These are phyloP conservation scores for Xylona heveae DNA, from an alignment of 495 filamentous ascomycete species.

Conservation along the genomic window DNA sequence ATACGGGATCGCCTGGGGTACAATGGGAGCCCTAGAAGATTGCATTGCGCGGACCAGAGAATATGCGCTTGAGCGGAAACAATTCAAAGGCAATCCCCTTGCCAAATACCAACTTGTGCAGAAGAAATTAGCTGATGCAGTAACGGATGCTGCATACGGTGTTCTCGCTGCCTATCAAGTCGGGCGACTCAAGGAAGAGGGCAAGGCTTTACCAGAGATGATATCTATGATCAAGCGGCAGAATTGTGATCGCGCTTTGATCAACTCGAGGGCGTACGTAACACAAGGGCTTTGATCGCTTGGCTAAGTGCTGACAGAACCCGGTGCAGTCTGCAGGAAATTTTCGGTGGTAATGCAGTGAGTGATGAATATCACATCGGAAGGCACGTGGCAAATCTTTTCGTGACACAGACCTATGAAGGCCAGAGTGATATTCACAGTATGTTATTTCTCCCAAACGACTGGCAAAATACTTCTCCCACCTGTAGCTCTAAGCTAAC, in stretches of 20 bases:
- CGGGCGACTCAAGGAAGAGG: slow-evolving; percentile 79
- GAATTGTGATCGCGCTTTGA: slow-evolving; percentile 82
- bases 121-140: slow-evolving; percentile 88
- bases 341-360: slow-evolving; percentile 92
- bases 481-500: slow-evolving; percentile 11
- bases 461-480: too few relatives aligned
- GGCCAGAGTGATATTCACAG: slow-evolving; percentile 92
- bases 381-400: slow-evolving; percentile 86
- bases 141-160: slow-evolving; percentile 79
- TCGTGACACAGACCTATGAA: slow-evolving; percentile 95
- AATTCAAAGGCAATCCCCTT: slow-evolving; percentile 90
- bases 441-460: slow-evolving; percentile 26
- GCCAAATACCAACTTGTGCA: slow-evolving; percentile 97
- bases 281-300: neutral
- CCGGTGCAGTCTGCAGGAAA: slow-evolving; percentile 51
- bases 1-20: slow-evolving; percentile 83
- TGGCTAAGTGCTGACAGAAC: slow-evolving; percentile 5
- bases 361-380: slow-evolving; percentile 93
- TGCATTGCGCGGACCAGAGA: slow-evolving; percentile 58
- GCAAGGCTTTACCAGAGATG: slow-evolving; percentile 81
- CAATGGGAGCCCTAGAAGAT: slow-evolving; percentile 86
- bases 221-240: slow-evolving; percentile 96
- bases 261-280: slow-evolving; percentile 49
- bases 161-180: slow-evolving; percentile 74
- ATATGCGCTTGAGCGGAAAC: slow-evolving; percentile 78